These are phyloP conservation scores for Mortierella sp. DNA, from an alignment of 371 early-diverging fungal genomes.

Conservation along the genomic window DNA sequence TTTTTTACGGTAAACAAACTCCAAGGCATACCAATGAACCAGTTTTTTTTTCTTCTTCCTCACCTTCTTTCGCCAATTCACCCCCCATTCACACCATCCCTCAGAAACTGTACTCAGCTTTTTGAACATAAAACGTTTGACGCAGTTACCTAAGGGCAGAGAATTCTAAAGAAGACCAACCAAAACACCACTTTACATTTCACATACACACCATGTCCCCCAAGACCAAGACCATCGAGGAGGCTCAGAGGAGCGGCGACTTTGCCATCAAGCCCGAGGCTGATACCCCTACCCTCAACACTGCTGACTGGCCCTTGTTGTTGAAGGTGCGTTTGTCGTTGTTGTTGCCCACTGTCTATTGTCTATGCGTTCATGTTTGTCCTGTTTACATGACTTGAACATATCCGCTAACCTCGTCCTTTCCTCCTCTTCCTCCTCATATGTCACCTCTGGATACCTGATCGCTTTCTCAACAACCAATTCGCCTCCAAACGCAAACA, in stretches of 20 bases:
- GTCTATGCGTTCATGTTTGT: background rate
- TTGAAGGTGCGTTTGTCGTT: slow-evolving; percentile 80
- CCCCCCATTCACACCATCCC: slow-evolving; percentile 30
- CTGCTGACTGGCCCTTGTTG: slow-evolving; percentile 96
- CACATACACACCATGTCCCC: slow-evolving; percentile 30
- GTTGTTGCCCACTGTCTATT: background rate
- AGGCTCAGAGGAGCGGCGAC: slow-evolving; percentile 58
- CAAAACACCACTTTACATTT: slow-evolving; percentile 4
- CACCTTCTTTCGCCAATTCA: slow-evolving; percentile 17
- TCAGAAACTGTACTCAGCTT: slow-evolving; percentile 51
- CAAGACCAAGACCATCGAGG: slow-evolving; percentile 42
- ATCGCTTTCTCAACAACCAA: background rate
- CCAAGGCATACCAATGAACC: background rate
- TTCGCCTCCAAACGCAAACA: background rate
- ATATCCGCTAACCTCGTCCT: background rate
- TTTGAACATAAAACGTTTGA: slow-evolving; percentile 47
- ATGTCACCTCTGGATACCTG: background rate
- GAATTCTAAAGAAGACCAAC: slow-evolving; percentile 16
- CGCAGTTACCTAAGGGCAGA: slow-evolving; percentile 56
- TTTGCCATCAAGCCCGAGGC: slow-evolving; percentile 82
- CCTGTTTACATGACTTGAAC: background rate
- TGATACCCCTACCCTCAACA: slow-evolving; percentile 87
- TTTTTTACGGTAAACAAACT: background rate
- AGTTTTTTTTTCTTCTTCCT: background rate
- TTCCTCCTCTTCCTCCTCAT: background rate